Percentiles rank a stretch among this genome's conserved stretches.
Evolutionary conservation across 1,284 basidiomycete species (phyloP).

Genomic region (Irpex lacteus): DNA sequence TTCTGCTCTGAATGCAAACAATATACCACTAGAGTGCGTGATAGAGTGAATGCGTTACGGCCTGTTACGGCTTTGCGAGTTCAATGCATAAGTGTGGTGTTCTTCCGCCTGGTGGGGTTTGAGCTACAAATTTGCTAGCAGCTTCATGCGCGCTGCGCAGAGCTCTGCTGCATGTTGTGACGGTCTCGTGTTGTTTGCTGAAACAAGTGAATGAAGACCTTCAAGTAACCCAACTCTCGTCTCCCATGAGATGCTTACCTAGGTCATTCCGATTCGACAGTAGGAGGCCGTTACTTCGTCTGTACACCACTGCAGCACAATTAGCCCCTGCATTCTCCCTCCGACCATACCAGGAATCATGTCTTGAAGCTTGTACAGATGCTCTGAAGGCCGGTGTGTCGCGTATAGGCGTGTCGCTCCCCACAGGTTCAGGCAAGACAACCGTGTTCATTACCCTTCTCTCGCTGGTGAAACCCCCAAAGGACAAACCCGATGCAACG

Average conservation of each 20-base stretch:
- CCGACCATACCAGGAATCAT: conserved; percentile 91
- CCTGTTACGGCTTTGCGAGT: no score
- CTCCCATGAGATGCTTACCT: conserved; percentile 1
- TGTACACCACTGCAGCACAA: conserved; percentile 13
- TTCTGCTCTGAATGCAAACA: conserved; percentile 6
- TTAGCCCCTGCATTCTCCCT: conserved; percentile 35
- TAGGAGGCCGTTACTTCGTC: conserved; percentile 2
- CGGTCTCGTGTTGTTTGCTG: no score
- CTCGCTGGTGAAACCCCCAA: conserved; percentile 50
- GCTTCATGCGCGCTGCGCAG: no score
- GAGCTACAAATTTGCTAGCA: no score
- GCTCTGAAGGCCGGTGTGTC: conserved; percentile 63
- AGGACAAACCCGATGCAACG: conserved; percentile 41
- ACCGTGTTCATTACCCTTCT: conserved; percentile 86
- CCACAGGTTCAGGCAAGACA: conserved; percentile 93
- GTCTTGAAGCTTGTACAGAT: conserved; percentile 74
- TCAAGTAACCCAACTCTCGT: not conserved
- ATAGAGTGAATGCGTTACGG: no score
- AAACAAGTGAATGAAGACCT: no score
- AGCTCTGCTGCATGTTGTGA: no score
- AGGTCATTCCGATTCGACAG: not conserved
- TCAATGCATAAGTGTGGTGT: no score
- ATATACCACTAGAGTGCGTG: no score
- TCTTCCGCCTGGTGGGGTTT: no score
- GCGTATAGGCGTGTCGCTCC: conserved; percentile 90